Conservation (phyloP, 2,329 filamentous ascomycete species). For the Colletotrichum sp. region DNA sequence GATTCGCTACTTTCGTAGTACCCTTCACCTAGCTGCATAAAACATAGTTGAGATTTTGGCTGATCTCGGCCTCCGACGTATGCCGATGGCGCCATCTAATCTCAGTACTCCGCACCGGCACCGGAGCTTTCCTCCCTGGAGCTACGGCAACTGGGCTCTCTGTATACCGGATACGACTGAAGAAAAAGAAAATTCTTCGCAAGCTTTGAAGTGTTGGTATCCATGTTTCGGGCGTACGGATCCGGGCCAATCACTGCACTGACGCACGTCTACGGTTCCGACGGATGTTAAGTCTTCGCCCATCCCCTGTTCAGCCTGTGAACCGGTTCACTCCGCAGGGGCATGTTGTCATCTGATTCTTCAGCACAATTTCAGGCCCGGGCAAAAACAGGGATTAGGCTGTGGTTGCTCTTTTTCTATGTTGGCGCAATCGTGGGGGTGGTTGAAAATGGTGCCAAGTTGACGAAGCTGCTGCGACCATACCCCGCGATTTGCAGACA, state of each 20-base stretch:
- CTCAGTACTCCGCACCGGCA: not conserved
- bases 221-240: not conserved
- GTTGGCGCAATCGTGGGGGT: not conserved
- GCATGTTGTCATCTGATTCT: not conserved
- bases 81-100: not conserved
- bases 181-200: not conserved
- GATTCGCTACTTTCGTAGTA: accelerated
- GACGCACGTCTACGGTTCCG: not conserved
- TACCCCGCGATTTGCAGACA: not conserved
- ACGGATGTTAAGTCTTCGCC: not conserved
- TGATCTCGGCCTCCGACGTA: not conserved
- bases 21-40: not conserved
- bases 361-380: not conserved
- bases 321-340: not conserved
- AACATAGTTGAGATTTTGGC: not conserved
- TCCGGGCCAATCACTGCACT: not conserved
- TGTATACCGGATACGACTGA: not conserved
- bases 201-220: not conserved
- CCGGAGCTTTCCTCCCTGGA: not conserved
- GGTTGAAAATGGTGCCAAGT: not conserved
- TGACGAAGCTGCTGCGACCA: not conserved
- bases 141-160: not conserved
- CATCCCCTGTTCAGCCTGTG: not conserved
- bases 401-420: not conserved
- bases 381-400: not conserved